Base-by-base conservation (phyloP, 768 basidiomycete species). In the Kwoniella europaea region DNA sequence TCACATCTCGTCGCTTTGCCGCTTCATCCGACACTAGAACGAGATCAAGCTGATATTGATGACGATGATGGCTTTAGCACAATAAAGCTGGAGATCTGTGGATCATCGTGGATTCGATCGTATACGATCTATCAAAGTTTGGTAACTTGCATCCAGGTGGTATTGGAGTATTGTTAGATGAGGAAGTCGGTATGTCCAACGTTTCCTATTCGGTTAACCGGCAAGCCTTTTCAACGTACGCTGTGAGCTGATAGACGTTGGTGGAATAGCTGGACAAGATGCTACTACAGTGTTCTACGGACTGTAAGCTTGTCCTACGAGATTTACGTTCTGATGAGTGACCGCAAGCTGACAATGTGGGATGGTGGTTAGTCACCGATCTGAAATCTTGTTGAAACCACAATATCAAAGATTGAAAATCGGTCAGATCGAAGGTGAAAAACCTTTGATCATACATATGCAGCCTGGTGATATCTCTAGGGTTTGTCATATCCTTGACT, bases 281-380 rank as follows among this genome's bases (percentile, higher is more conserved):
- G 91, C 90, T 1, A 96, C 94, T 0, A 91, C 93, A 44, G 88
- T 88, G 4, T 97, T 98, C 86, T 97, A 90, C 77, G 89, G 91
- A 64, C 89, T 98, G 52, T 79, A 67, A 76, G 78, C 27, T 27
- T 27, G 27, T 27, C 27, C 27, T 27, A 27, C 27, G 27, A 27
- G 4, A 2, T 27, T 27, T 27, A 3, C 27, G 27, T 3, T 3
- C 1, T 27, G 27, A 27, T 3, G 27, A 27, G 3, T 27, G 53
- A 44, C 29, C 57, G 52, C 46, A n/a, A 35, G 27, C 62, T 50
- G 18, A 18, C 55, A 2, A 43, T 29, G 42, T 50, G 13, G 65
- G 44, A 10, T 55, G 29, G 10, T 24, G 10, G 44, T 5, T 54
- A 79, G 78, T 16, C 95, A 98, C 81, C 88, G 92, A 24, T 88